Evolutionary conservation across 805 yeast genomes (phyloP).

Genomic region (Debaryomyces maramus): DNA sequence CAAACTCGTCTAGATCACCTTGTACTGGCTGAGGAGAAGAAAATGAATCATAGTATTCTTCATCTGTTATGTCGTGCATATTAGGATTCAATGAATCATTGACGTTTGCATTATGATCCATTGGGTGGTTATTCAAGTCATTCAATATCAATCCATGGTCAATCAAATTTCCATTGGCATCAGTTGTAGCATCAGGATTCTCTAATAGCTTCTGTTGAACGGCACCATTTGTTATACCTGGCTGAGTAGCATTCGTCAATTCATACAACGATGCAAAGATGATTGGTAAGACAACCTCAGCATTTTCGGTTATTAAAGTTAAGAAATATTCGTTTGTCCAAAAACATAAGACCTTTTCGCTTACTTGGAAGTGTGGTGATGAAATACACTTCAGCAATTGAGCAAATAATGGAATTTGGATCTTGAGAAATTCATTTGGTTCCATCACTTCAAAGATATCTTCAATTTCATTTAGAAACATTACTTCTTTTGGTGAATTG

Average conservation of each 20-base stretch:
- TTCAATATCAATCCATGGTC: slow-evolving; percentile 36
- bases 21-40: slow-evolving; percentile 30
- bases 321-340: slow-evolving; percentile 96
- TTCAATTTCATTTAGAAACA: slow-evolving; percentile 94
- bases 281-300: slow-evolving; percentile 89
- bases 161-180: slow-evolving; percentile 44
- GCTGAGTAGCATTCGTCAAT: slow-evolving; percentile 57
- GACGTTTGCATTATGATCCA: slow-evolving; percentile 13
- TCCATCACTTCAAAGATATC: slow-evolving; percentile 96
- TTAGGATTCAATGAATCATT: slow-evolving; percentile 15
- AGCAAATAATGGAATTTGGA: slow-evolving; percentile 89
- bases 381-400: slow-evolving; percentile 92
- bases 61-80: slow-evolving; percentile 40
- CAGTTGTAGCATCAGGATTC: slow-evolving; percentile 38
- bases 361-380: slow-evolving; percentile 95
- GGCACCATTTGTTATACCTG: slow-evolving; percentile 41
- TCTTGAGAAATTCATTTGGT: slow-evolving; percentile 85
- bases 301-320: slow-evolving; percentile 85
- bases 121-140: slow-evolving; percentile 19
- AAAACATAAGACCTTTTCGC: slow-evolving; percentile 89
- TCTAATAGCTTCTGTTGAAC: slow-evolving; percentile 39
- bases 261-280: slow-evolving; percentile 89
- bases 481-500: slow-evolving; percentile 90
- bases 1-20: slow-evolving; percentile 30
- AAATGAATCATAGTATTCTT: slow-evolving; percentile 45